A percentile compares a stretch with the other conserved stretches of the same genome.
These are phyloP conservation scores for Oemleria cerasiformis DNA, from an alignment of 306 rosid species.

Conservation along the genomic window DNA sequence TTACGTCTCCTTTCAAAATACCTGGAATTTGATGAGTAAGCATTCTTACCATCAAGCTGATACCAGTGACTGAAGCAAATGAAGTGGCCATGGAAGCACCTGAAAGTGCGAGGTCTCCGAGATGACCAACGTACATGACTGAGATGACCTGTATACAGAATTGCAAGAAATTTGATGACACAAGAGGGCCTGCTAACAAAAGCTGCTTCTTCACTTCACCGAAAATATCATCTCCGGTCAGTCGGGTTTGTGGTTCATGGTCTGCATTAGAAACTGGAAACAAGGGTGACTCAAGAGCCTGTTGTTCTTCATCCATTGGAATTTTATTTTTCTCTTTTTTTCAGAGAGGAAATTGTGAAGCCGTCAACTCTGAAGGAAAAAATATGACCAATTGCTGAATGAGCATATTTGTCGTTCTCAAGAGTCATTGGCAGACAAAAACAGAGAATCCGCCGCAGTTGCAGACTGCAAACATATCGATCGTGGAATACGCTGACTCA, in stretches of 20 bases:
- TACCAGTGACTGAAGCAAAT: constrained; percentile 39
- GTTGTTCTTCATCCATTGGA: constrained; percentile 20
- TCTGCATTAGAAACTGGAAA: constrained; percentile 9
- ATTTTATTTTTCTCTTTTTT: not conserved
- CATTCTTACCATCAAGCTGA: constrained; percentile 32
- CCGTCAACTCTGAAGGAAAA: not conserved
- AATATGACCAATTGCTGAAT: not conserved
- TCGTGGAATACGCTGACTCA: not conserved
- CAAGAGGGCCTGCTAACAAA: constrained; percentile 30
- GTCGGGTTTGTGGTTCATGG: not conserved
- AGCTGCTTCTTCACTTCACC: constrained; percentile 34
- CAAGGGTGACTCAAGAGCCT: constrained; percentile 22
- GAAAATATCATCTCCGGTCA: constrained; percentile 8
- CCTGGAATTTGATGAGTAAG: not conserved
- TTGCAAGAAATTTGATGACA: constrained; percentile 23
- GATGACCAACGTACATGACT: constrained; percentile 41
- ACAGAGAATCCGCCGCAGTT: not conserved
- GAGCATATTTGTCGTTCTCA: not conserved
- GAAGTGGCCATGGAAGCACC: constrained; percentile 46
- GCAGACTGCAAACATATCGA: not conserved
- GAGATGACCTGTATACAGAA: constrained; percentile 33
- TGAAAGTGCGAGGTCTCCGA: constrained; percentile 36
- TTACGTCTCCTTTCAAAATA: too few species aligned
- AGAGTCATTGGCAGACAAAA: not conserved
- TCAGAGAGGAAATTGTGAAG: not conserved